Evolutionary conservation across 2,329 filamentous ascomycete species (phyloP).

Genomic region (Dothistroma septosporum): DNA sequence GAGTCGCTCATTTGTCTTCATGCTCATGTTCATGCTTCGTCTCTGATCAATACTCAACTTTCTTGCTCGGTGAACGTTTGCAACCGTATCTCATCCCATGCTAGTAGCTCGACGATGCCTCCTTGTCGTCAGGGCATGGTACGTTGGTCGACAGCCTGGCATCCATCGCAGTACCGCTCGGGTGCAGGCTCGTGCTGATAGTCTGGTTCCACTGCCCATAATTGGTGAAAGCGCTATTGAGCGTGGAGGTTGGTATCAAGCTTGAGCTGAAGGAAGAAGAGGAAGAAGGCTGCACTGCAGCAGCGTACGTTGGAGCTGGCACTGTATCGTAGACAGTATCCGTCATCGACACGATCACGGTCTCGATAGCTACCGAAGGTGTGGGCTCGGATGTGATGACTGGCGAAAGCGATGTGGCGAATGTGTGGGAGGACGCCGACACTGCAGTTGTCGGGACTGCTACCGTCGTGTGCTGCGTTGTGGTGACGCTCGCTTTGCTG

Average conservation of each 20-base stretch:
- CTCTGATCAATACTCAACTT: not conserved
- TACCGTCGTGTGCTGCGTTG: conserved; percentile 4
- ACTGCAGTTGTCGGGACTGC: not conserved
- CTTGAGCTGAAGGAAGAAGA: not conserved
- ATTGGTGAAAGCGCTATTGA: not conserved
- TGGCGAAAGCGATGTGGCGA: not conserved
- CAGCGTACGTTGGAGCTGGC: conserved; percentile 2
- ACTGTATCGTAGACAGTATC: conserved; percentile 5
- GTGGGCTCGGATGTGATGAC: not conserved
- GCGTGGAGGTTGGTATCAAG: not conserved
- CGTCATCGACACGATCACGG: not conserved
- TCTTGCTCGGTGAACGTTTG: not conserved
- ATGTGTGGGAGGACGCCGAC: not conserved
- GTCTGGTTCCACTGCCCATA: conserved; percentile 3
- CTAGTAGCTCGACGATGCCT: not conserved
- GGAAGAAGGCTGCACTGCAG: conserved; percentile 2
- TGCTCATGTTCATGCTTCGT: not conserved
- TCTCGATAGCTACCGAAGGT: not conserved
- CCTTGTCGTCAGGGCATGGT: not conserved
- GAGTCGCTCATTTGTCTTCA: not conserved
- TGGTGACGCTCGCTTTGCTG: conserved; percentile 4
- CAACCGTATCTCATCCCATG: not conserved
- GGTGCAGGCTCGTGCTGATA: not conserved
- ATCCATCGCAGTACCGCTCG: not conserved
- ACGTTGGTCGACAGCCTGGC: not conserved